Evolutionary conservation across 2,329 filamentous ascomycete genomes (phyloP).

Genomic region (Cylindrodendrum hubeiense): DNA sequence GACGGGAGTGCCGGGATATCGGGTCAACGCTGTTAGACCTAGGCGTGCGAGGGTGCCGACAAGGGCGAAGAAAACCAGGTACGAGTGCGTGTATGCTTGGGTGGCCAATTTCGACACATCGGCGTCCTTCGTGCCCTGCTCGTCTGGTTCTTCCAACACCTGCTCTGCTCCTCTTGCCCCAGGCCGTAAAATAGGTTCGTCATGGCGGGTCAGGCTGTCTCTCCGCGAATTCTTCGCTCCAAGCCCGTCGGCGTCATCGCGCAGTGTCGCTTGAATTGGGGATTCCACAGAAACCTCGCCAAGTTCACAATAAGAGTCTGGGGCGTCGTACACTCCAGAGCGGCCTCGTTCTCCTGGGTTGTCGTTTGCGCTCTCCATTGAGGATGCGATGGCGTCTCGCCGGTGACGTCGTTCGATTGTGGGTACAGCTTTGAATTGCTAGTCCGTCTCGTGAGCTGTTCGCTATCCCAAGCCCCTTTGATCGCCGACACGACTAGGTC

Average conservation of each 20-base stretch:
- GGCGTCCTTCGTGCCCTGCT: conserved; percentile 13
- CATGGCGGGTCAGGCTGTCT: background rate
- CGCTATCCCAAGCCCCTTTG: conserved; percentile 5
- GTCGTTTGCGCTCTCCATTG: conserved; percentile 13
- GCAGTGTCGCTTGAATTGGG: conserved; percentile 20
- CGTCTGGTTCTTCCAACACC: conserved; percentile 25
- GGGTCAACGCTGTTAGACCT: conserved; percentile 82
- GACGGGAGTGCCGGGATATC: conserved; percentile 82
- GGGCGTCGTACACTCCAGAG: conserved; percentile 13
- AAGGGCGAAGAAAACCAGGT: conserved; percentile 88
- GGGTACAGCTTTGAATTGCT: background rate
- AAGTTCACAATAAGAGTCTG: conserved; percentile 9
- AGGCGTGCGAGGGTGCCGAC: conserved; percentile 86
- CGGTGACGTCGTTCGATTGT: background rate
- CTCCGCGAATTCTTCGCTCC: background rate
- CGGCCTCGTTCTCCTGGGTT: background rate
- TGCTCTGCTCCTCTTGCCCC: background rate
- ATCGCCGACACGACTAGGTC: background rate
- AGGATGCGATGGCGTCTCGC: background rate
- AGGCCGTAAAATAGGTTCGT: background rate
- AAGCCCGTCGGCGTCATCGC: background rate
- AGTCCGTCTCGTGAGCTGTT: background rate
- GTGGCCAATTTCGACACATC: conserved; percentile 64
- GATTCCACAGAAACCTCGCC: conserved; percentile 48
- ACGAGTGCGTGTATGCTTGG: conserved; percentile 79